Evolutionary conservation across 257 asterid genomes (phyloP).

Genomic region (Coffea canephora): DNA sequence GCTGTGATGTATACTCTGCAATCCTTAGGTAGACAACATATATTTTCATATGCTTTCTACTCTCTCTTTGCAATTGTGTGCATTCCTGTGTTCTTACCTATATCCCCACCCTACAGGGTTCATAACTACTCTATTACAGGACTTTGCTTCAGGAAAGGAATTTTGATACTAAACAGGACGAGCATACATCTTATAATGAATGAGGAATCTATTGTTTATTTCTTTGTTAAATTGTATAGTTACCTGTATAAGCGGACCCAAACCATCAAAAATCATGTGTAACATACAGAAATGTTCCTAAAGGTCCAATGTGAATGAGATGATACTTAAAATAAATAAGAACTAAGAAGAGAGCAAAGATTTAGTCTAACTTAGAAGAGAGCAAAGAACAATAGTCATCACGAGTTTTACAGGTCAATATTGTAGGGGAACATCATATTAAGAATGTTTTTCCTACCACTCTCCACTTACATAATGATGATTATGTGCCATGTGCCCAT

Average conservation of each 20-base stretch:
- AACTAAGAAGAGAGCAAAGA: background rate
- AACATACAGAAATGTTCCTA: background rate
- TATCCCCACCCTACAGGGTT: too few species aligned
- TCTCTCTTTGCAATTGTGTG: background rate
- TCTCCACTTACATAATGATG: background rate
- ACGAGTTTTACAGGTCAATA: too few species aligned
- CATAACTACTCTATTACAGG: too few species aligned
- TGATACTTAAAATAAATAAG: background rate
- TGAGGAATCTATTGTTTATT: background rate
- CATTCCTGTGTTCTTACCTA: background rate
- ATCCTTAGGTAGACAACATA: slow-evolving; percentile 60
- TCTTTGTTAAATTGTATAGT: background rate
- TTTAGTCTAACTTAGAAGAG: too few species aligned
- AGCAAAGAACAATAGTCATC: too few species aligned
- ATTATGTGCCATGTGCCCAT: background rate
- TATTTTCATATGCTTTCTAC: background rate
- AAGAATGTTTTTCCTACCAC: background rate
- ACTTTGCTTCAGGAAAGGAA: background rate
- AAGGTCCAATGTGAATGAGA: background rate
- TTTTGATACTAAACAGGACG: background rate
- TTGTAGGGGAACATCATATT: background rate
- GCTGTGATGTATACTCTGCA: slow-evolving; percentile 93
- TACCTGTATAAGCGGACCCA: background rate
- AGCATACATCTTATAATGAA: background rate
- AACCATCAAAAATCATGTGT: background rate